Conservation (phyloP, 2,329 filamentous ascomycete genomes). For the Colletotrichum paranaense region DNA sequence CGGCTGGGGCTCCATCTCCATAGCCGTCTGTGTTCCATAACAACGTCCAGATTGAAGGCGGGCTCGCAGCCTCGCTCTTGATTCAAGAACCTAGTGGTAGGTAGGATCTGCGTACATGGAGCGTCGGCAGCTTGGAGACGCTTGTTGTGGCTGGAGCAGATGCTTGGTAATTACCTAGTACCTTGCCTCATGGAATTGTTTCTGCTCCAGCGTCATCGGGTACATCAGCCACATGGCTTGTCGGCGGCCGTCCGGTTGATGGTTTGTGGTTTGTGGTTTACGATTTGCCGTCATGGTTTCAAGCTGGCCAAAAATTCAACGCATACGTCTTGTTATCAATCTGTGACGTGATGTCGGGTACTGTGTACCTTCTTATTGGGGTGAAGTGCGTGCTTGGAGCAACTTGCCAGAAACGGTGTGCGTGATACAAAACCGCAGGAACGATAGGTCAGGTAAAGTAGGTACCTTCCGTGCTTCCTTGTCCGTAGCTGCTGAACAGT, state of each 20-base stretch:
- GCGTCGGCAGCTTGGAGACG: neutral
- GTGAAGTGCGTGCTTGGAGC: neutral
- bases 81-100: neutral
- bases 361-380: conserved; percentile 1
- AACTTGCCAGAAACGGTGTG: neutral
- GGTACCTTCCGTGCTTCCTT: too few species aligned
- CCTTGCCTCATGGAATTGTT: neutral
- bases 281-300: neutral
- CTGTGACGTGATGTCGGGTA: neutral
- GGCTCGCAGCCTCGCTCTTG: neutral
- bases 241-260: neutral
- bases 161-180: neutral
- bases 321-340: neutral
- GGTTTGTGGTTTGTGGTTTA: too few species aligned
- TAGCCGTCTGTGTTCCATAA: neutral
- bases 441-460: neutral
- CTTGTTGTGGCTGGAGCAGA: neutral
- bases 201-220: neutral
- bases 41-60: neutral
- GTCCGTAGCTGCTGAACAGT: too few species aligned
- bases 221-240: conserved; percentile 8
- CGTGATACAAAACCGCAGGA: neutral
- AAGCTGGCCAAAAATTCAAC: neutral
- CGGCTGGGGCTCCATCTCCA: neutral
- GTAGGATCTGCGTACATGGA: neutral